Base-by-base conservation (phyloP, 1,139 yeast genomes). In the Scheffersomyces segobiensis region DNA sequence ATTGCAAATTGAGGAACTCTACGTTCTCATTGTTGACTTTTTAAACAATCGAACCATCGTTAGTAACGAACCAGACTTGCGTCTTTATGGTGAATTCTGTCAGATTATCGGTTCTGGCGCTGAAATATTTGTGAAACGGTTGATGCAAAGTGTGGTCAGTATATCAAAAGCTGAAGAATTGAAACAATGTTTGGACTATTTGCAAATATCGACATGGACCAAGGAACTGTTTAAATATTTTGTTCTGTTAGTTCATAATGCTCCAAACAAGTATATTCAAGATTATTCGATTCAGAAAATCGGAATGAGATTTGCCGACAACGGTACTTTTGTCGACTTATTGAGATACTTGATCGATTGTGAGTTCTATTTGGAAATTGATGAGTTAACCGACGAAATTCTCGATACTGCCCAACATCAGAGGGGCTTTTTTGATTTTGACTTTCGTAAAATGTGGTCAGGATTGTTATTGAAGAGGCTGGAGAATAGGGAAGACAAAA, bases 61-160 rank as follows among this genome's bases (percentile, higher is more conserved):
- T 21, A 67, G 62, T 19, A 64, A 64, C 4, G 59, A 62, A 5
- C 52, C 57, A 2, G 80, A 77, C 48, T 62, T 78, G 52, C 55
- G 59, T 3, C 55, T 69, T 3, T 68, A 68, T 50, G 75, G 79
- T 1, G 59, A 61, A 8, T 63, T 78, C 10, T 77, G 78, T 55
- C 67, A 64, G 50, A 52, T 59, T 5, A 57, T 72, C 6, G 59
- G 65, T 5, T 55, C 55, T 3, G 71, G 70, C 32, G 78, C 67
- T 58, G 74, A 69, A 48, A 54, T 62, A 0, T 69, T 77, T 55
- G 76, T 75, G 8, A 79, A 78, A 57, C 68, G 63, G 50, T 62
- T 78, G 3, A 68, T 79, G 18, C 82, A 78, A 61, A 67, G 73
- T 19, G 65, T 79, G 21, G 80, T 79, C 12, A 57, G 72, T 50